Percentiles rank a stretch among this genome's conserved stretches.
Evolutionary conservation across 2,329 filamentous ascomycete genomes (phyloP).

Genomic region (Fusarium armeniacum): DNA sequence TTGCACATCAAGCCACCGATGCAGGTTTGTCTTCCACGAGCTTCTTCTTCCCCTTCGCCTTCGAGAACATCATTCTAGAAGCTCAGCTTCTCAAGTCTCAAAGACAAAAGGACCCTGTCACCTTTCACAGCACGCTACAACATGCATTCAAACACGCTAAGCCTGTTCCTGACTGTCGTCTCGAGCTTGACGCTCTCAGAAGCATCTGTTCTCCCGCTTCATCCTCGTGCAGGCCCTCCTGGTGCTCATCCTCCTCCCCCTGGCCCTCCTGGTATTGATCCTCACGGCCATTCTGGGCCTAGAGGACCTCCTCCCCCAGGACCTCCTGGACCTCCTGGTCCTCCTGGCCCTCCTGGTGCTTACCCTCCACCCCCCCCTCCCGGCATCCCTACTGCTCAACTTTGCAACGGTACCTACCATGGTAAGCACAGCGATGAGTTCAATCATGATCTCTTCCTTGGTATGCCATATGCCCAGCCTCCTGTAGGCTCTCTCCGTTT

Average conservation of each 20-base stretch:
- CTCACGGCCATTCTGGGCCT: no score
- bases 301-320: not conserved
- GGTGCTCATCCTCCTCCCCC: not conserved
- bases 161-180: conserved; percentile 33
- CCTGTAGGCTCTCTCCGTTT: conserved; percentile 68
- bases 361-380: not conserved
- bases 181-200: conserved; percentile 25
- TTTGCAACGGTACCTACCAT: conserved; percentile 40
- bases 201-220: conserved; percentile 11
- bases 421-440: conserved; percentile 28
- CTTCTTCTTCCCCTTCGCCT: conserved; percentile 16
- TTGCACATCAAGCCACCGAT: conserved; percentile 4
- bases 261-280: not conserved
- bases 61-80: conserved; percentile 20
- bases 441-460: conserved; percentile 40
- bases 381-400: conserved; percentile 11
- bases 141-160: conserved; percentile 37
- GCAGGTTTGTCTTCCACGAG: conserved; percentile 5
- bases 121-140: not conserved
- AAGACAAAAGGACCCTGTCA: conserved; percentile 1
- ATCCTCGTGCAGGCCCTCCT: not conserved
- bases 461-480: conserved; percentile 43
- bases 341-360: not conserved
- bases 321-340: not conserved
- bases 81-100: not conserved